Conservation (phyloP, 108 stramenopile species). For the Nitzschia sp. region DNA sequence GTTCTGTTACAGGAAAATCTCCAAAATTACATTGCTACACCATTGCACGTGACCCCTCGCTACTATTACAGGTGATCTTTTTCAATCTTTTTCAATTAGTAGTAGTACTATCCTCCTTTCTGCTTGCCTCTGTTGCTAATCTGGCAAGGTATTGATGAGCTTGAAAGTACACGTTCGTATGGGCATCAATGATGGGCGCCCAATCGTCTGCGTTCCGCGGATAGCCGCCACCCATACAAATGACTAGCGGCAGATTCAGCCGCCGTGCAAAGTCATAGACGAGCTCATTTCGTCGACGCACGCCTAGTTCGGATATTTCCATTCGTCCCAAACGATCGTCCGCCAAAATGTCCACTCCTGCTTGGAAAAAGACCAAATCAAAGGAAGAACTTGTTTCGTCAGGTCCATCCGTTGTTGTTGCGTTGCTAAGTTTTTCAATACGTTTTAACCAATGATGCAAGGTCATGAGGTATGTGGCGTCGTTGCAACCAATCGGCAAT, state of each 20-base stretch:
- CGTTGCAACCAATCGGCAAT: slow-evolving; percentile 66
- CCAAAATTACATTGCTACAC: too few species aligned
- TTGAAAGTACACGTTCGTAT: slow-evolving; percentile 72
- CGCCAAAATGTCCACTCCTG: slow-evolving; percentile 83
- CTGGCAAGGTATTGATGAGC: slow-evolving; percentile 59
- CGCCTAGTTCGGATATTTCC: slow-evolving; percentile 52
- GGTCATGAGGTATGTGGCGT: slow-evolving; percentile 74
- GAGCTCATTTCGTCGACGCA: slow-evolving; percentile 64
- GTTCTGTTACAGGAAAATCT: too few species aligned
- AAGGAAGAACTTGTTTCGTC: too few species aligned
- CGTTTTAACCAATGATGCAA: slow-evolving; percentile 73
- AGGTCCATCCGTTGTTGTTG: too few species aligned
- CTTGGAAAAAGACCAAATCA: slow-evolving; percentile 85
- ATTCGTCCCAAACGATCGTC: slow-evolving; percentile 83
- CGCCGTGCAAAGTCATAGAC: slow-evolving; percentile 59
- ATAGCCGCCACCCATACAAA: slow-evolving; percentile 91
- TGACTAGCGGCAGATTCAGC: slow-evolving; percentile 61
- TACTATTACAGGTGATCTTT: too few species aligned
- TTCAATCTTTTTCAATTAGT: too few species aligned
- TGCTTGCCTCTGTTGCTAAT: neutral
- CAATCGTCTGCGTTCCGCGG: slow-evolving; percentile 63
- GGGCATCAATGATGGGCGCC: slow-evolving; percentile 72
- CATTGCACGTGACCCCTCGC: too few species aligned
- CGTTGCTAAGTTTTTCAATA: slow-evolving; percentile 41
- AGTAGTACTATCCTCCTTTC: too few species aligned